A percentile compares a stretch with the other conserved stretches of the same genome.
Evolutionary conservation across 305 asterid genomes (phyloP).

Genomic region (Rubia tinctorum): DNA sequence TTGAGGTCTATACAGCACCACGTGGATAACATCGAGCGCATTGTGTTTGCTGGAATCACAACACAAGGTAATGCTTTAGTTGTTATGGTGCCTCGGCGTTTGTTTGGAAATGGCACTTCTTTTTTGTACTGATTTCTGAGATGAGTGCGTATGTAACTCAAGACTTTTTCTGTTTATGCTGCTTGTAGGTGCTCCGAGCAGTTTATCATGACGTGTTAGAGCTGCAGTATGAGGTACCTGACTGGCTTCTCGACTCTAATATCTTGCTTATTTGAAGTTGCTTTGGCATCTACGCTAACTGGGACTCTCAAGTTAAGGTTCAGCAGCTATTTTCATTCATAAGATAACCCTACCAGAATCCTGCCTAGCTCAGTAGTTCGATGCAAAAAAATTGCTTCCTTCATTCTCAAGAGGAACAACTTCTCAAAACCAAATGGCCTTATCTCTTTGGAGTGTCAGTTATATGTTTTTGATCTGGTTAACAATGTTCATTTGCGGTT

Average conservation of each 20-base stretch:
- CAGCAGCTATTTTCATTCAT: neutral
- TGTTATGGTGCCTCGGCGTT: neutral
- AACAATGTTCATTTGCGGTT: neutral
- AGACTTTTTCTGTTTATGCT: neutral
- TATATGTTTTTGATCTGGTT: neutral
- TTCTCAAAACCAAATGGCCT: neutral
- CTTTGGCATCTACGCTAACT: neutral
- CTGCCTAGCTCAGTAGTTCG: neutral
- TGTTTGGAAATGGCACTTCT: neutral
- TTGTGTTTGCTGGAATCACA: constrained; percentile 19
- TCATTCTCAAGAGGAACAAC: neutral
- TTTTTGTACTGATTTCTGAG: neutral
- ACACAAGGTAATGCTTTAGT: constrained; percentile 11
- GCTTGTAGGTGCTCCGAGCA: constrained; percentile 1
- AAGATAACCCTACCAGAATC: neutral
- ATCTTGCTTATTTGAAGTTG: neutral
- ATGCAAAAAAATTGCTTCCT: neutral
- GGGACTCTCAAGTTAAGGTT: neutral
- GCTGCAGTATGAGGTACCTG: neutral
- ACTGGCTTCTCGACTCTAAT: neutral
- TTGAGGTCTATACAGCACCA: constrained; percentile 33
- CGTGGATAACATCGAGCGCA: constrained; percentile 28
- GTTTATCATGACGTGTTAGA: neutral
- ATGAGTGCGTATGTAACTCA: neutral
- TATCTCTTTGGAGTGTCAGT: neutral